Evolutionary conservation across 169 alveolate genomes (phyloP), one percentile per base, ranked within the genome.

Genomic region (Plasmodium gonderi): DNA sequence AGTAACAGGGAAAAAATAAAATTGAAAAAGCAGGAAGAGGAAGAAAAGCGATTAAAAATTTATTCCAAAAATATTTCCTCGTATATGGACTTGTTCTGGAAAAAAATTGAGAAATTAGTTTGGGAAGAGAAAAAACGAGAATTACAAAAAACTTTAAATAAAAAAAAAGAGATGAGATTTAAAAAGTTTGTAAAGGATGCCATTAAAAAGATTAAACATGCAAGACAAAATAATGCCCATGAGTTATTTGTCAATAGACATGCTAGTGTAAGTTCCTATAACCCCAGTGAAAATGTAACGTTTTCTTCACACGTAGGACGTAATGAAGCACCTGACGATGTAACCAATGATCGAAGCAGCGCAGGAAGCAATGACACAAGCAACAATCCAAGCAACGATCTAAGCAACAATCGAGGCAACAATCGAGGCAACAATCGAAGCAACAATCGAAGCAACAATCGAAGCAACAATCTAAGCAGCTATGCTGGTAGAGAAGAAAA

Each of bases 101-200:
- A 92, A 72, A 95, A 95, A 80, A 95, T 95, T 7, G 97, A 95
- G 45, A 69, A 83, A 68, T 72, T 95, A 17, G 97, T 96, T 3
- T 95, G 97, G 97, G 97, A 95, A 72, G 95, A 94, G 33, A 81
- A 94, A 77, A 95, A 95, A 72, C 64, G 92, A 33, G 97, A 95
- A 47, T 81, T 95, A 54, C 96, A 95, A 80, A 85, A 91, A 23
- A 79, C 95, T 3, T 76, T 95, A 33, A 83, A 94, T 40, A 92
- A 95, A 79, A 94, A 95, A 90, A 95, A 95, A 45, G 95, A 95
- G 23, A 79, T 90, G 92, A 47, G 96, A 65, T 82, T 95, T 72
- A 95, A 95, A 69, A 95, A 92, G 67, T 95, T 95, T 78, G 96
- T 95, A 11, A 94, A 95, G 45, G 96, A 92, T 9, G 97, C 97